A percentile compares a stretch with the other conserved stretches of the same genome.
phyloP scores from a whole-genome alignment of 73 alveolate genomes.

The Durusdinium trenchii region DNA sequence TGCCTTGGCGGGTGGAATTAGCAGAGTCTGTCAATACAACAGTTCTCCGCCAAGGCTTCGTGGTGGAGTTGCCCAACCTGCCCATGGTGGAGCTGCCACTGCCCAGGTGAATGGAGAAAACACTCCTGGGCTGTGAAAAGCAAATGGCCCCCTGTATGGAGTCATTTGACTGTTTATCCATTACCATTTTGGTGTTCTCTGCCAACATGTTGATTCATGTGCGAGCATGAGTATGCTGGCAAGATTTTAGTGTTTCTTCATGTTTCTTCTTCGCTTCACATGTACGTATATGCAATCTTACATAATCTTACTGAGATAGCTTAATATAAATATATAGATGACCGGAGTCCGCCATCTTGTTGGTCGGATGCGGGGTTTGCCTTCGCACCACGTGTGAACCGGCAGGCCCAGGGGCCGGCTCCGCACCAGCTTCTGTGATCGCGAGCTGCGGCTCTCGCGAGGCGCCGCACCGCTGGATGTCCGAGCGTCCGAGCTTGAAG shows the following conservation, averaged over 20 bases:
- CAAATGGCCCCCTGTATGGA: no score
- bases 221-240: no score
- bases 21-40: no score
- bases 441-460: slow-evolving; percentile 35
- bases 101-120: slow-evolving; percentile 13
- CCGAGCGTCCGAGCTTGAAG: not conserved
- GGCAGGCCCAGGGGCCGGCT: slow-evolving; percentile 72
- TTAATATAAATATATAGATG: not conserved
- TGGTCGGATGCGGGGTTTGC: not conserved
- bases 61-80: slow-evolving; percentile 31
- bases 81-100: slow-evolving; percentile 50
- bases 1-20: no score
- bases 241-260: no score
- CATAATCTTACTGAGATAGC: not conserved
- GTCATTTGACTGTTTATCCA: no score
- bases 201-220: no score
- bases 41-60: slow-evolving; percentile 44
- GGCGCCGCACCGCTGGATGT: not conserved
- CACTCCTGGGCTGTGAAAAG: not conserved
- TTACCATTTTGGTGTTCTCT: no score
- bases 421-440: slow-evolving; percentile 73
- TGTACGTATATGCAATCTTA: no score
- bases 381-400: not conserved
- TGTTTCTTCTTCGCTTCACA: no score
- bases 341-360: not conserved